phyloP scores from a whole-genome alignment of 2,329 filamentous ascomycete species.

The Emergomyces orientalis region DNA sequence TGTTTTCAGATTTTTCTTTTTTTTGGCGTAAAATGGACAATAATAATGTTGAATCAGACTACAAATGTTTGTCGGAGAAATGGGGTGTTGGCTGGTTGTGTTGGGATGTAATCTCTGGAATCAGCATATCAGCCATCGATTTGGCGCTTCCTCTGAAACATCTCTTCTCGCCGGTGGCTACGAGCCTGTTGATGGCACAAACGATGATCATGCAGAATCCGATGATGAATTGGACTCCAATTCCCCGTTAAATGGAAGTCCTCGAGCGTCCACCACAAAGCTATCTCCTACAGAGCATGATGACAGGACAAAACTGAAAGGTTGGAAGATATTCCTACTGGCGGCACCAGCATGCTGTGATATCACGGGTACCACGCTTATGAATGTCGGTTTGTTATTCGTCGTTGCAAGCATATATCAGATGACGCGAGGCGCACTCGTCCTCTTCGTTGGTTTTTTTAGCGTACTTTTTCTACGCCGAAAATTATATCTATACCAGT shows the following conservation, averaged over 20 bases:
- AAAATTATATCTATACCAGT: slow-evolving; percentile 77
- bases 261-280: slow-evolving; percentile 46
- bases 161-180: slow-evolving; percentile 50
- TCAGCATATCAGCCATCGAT: slow-evolving; percentile 40
- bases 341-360: slow-evolving; percentile 86
- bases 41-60: slow-evolving; percentile 35
- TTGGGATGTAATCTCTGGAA: slow-evolving; percentile 58
- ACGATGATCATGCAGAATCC: slow-evolving; percentile 39
- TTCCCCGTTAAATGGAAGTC: slow-evolving; percentile 31
- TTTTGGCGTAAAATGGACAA: not conserved
- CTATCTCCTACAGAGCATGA: slow-evolving; percentile 40
- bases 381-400: slow-evolving; percentile 91
- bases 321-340: slow-evolving; percentile 63
- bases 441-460: slow-evolving; percentile 91
- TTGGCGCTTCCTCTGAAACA: slow-evolving; percentile 30
- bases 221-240: slow-evolving; percentile 40
- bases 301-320: slow-evolving; percentile 53
- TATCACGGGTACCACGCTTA: slow-evolving; percentile 87
- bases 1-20: slow-evolving; percentile 15
- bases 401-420: slow-evolving; percentile 96
- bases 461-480: slow-evolving; percentile 82
- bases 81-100: slow-evolving; percentile 91
- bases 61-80: slow-evolving; percentile 97
- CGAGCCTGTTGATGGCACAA: slow-evolving; percentile 49
- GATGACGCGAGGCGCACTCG: slow-evolving; percentile 91